Base-by-base conservation (phyloP, 768 basidiomycete species). In the Phlebiopsis flavidoalba region DNA sequence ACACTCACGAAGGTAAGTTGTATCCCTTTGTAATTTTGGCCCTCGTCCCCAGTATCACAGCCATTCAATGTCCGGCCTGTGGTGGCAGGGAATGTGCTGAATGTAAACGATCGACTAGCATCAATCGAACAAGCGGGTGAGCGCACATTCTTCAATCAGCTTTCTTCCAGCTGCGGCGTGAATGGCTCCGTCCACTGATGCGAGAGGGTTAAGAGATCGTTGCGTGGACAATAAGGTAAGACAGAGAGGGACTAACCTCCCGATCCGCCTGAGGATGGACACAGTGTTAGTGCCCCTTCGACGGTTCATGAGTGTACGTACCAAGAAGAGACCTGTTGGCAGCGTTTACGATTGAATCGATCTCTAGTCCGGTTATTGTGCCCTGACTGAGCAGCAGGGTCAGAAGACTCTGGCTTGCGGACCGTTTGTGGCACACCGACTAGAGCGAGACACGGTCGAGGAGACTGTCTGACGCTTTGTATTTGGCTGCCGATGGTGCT, bases 21-120 rank as follows among this genome's bases (percentile, higher is more conserved):
- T 93, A 89, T 6, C 88, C 92, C 64, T 76, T 79, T 8, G 91
- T 93, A 49, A 93, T 88, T 72, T 93, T 93, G 10, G 90, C n/a
- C n/a, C n/a, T n/a, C 83, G 47, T 86, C 77, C 37, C 92, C 92
- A 15, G 86, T 86, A 33, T 77, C 74, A 67, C 88, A 89, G 6
- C 89, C 89, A 58, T 83, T 79, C 63, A 93, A 69, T 17, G 74
- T 79, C 45, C 79, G 79, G 69, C 89, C 90, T 91, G 61, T 52
- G 46, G 22, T 31, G 8, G 11, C 17, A 8, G 37, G 7, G 50
- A 19, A 17, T n/a, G 19, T 40, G 19, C 26, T 22, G 21, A 45
- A 40, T 55, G 54, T 43, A n/a, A 8, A 36, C 12, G 35, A 36
- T 14, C 14, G 22, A 24, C 1, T 51, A 8, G 1, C 31, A 21